These are phyloP conservation scores for Colletotrichum lentis DNA, from an alignment of 2,329 filamentous ascomycete genomes.

Conservation along the genomic window DNA sequence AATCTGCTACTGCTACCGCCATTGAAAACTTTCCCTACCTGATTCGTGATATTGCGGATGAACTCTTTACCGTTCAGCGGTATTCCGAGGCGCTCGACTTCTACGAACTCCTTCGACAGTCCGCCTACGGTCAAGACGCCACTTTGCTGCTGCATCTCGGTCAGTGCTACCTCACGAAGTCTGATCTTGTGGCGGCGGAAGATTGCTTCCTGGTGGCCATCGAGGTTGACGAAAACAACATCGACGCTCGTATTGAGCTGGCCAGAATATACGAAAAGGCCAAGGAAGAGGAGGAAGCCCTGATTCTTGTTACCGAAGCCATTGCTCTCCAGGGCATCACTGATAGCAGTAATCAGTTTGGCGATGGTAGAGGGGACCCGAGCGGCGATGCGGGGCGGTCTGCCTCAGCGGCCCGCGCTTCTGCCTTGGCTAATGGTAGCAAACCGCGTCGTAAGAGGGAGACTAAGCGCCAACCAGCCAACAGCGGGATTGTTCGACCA, in stretches of 20 bases:
- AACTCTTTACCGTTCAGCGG: slow-evolving; percentile 53
- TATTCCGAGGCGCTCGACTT: slow-evolving; percentile 60
- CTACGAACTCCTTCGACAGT: slow-evolving; percentile 62
- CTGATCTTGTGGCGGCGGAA: slow-evolving; percentile 74
- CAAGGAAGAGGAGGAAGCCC: slow-evolving; percentile 77
- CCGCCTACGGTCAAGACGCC: slow-evolving; percentile 60
- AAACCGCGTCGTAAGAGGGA: slow-evolving; percentile 31
- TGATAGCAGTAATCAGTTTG: slow-evolving; percentile 44
- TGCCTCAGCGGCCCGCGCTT: slow-evolving; percentile 3
- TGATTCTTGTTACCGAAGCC: slow-evolving; percentile 79
- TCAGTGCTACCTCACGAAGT: slow-evolving; percentile 72
- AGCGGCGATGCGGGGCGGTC: background rate
- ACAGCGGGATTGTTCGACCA: slow-evolving; percentile 44
- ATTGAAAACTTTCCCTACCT: slow-evolving; percentile 73
- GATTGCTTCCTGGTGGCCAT: slow-evolving; percentile 79
- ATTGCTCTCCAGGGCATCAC: slow-evolving; percentile 67
- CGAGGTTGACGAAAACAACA: slow-evolving; percentile 73
- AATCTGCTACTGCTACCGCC: slow-evolving; percentile 35
- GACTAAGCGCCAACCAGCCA: slow-evolving; percentile 26
- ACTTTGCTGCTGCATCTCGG: slow-evolving; percentile 65
- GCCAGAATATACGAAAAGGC: slow-evolving; percentile 84
- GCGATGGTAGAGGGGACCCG: background rate
- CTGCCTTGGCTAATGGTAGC: slow-evolving; percentile 5
- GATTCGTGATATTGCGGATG: slow-evolving; percentile 71
- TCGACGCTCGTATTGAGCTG: slow-evolving; percentile 80